These are phyloP conservation scores for Pestalotiopsis sp. DNA, from an alignment of 2,329 filamentous ascomycete genomes.

Conservation along the genomic window DNA sequence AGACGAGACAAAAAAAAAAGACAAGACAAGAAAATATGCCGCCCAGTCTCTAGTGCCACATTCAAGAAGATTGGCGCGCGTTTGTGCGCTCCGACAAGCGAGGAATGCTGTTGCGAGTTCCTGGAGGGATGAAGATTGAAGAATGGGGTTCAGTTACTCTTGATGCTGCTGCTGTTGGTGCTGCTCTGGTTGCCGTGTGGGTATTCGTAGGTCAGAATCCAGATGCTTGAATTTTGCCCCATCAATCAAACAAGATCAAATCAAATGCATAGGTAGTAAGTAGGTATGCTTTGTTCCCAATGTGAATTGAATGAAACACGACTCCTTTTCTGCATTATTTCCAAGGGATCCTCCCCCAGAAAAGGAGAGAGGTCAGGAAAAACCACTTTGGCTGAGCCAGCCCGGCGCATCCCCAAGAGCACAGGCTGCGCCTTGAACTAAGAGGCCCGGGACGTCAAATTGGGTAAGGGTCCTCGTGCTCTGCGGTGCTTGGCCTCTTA, in stretches of 20 bases:
- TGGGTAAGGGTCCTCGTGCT: slow-evolving; percentile 11
- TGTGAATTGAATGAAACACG: neutral
- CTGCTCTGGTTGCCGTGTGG: too few species aligned
- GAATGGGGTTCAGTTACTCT: neutral
- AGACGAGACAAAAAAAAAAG: neutral
- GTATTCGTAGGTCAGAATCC: too few species aligned
- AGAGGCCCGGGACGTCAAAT: neutral
- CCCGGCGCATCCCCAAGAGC: neutral
- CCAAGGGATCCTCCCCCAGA: neutral
- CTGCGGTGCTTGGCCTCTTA: slow-evolving; percentile 7
- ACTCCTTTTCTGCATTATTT: neutral
- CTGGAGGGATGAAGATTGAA: neutral
- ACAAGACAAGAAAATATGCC: neutral
- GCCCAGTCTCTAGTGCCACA: neutral
- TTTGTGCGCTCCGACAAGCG: neutral
- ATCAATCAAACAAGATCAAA: neutral
- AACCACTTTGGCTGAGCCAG: too few species aligned
- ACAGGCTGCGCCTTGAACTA: slow-evolving; percentile 8
- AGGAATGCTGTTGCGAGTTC: neutral
- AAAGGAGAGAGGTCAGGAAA: neutral
- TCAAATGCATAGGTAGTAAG: neutral
- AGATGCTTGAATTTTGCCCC: too few species aligned
- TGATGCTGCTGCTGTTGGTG: too few species aligned
- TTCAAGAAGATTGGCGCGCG: neutral
- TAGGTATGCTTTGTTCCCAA: neutral